These are phyloP conservation scores for Agapanthus africanus DNA, from an alignment of 106 monocot species.

Conservation along the genomic window DNA sequence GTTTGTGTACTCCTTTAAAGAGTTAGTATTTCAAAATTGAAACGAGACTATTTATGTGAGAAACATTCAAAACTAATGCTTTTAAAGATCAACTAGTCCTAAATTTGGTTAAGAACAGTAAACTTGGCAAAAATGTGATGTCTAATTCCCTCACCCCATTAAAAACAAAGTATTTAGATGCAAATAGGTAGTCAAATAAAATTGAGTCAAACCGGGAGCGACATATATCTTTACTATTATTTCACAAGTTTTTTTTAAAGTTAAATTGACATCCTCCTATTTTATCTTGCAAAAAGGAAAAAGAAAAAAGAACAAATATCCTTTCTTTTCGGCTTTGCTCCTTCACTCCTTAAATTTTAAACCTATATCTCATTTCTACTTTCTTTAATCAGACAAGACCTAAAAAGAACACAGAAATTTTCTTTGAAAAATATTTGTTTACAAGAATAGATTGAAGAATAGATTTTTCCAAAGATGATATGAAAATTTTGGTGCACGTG, in stretches of 20 bases:
- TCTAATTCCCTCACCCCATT: background rate
- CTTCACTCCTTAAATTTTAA: too few species aligned
- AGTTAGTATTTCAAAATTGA: background rate
- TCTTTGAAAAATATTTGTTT: too few species aligned
- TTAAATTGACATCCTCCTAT: too few species aligned
- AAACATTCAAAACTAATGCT: background rate
- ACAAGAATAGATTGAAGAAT: too few species aligned
- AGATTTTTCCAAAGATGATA: too few species aligned
- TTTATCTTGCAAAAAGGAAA: background rate
- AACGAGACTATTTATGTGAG: background rate
- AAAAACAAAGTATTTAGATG: background rate
- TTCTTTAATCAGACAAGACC: too few species aligned
- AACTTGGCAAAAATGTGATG: background rate
- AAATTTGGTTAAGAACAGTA: background rate
- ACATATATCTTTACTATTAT: background rate
- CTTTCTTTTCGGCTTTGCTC: too few species aligned
- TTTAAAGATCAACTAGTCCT: background rate
- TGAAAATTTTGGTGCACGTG: too few species aligned
- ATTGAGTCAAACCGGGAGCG: background rate
- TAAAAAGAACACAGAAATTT: too few species aligned
- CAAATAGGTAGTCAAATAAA: background rate
- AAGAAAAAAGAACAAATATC: too few species aligned
- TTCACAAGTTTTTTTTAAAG: too few species aligned
- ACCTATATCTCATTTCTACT: background rate
- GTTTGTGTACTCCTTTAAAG: background rate